These are phyloP conservation scores for Solanum pimpinellifolium DNA, from an alignment of 257 asterid species.

Conservation along the genomic window DNA sequence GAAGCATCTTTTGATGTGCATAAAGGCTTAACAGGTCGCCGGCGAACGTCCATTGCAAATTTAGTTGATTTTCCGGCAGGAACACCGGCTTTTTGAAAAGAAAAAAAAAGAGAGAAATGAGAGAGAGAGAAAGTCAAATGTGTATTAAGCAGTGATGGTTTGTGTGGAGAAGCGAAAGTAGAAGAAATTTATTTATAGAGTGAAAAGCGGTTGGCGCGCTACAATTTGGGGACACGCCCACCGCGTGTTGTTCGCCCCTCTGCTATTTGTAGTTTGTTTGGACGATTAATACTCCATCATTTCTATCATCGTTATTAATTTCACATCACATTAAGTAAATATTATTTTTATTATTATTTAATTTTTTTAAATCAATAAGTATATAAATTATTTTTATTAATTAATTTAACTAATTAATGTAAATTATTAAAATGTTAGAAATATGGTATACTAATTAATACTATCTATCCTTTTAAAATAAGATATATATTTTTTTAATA, in stretches of 20 bases:
- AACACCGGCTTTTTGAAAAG: background rate
- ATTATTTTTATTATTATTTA: too few relatives aligned
- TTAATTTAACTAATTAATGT: too few relatives aligned
- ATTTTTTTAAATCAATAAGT: too few relatives aligned
- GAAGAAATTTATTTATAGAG: conserved; percentile 17
- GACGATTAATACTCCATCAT: background rate
- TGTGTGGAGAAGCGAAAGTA: conserved; percentile 14
- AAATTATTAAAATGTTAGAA: too few relatives aligned
- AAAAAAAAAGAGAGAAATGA: background rate
- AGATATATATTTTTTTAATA: too few relatives aligned
- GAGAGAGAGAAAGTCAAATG: background rate
- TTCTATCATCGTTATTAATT: too few relatives aligned
- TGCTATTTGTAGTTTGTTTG: background rate
- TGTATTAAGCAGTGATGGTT: background rate
- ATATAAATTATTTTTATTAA: too few relatives aligned
- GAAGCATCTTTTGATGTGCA: background rate
- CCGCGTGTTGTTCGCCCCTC: conserved; percentile 13
- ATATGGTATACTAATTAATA: too few relatives aligned
- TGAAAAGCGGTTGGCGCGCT: conserved; percentile 18
- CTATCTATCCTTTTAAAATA: too few relatives aligned
- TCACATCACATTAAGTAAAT: too few relatives aligned
- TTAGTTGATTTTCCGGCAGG: background rate
- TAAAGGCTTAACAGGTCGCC: conserved; percentile 11
- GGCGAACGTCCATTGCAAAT: conserved; percentile 30
- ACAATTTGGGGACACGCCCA: conserved; percentile 17